phyloP scores from a whole-genome alignment of 2,329 filamentous ascomycete genomes.

The Curvularia spicifera region DNA sequence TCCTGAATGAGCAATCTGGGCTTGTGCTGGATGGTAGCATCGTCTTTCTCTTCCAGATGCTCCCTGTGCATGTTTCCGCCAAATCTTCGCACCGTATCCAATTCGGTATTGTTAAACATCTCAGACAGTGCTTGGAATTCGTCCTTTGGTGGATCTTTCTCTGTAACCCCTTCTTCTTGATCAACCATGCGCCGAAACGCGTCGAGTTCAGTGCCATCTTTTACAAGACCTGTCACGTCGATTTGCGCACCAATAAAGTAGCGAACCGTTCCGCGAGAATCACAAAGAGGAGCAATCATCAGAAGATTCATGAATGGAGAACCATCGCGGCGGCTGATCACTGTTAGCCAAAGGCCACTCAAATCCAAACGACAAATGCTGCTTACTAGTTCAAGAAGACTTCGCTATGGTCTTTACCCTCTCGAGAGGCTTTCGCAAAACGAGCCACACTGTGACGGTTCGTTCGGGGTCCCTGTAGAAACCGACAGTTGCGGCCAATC shows the following conservation, averaged over 20 bases:
- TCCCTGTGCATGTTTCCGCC: constrained; percentile 70
- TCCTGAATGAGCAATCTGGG: constrained; percentile 60
- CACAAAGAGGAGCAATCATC: constrained; percentile 74
- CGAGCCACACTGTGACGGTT: constrained; percentile 67
- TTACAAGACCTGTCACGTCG: constrained; percentile 72
- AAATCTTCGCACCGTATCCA: constrained; percentile 67
- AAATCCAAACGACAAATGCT: not conserved
- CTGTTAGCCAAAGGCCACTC: constrained; percentile 12
- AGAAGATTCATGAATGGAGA: constrained; percentile 79
- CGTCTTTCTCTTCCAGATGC: constrained; percentile 57
- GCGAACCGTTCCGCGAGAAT: constrained; percentile 69
- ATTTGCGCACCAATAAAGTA: constrained; percentile 78
- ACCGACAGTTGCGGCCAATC: constrained; percentile 78
- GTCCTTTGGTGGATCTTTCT: constrained; percentile 56
- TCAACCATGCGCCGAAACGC: constrained; percentile 61
- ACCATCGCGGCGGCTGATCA: constrained; percentile 68
- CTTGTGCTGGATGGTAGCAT: constrained; percentile 44
- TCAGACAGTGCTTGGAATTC: constrained; percentile 71
- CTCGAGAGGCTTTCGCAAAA: constrained; percentile 65
- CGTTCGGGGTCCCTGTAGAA: constrained; percentile 77
- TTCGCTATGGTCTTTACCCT: constrained; percentile 74
- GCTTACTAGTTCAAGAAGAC: constrained; percentile 76
- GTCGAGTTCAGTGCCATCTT: constrained; percentile 69
- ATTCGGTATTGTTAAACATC: constrained; percentile 71
- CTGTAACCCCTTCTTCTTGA: constrained; percentile 41